A percentile compares a stretch with the other conserved stretches of the same genome.
These are phyloP conservation scores for Nemania abortiva DNA, from an alignment of 2,329 filamentous ascomycete genomes.

Conservation along the genomic window DNA sequence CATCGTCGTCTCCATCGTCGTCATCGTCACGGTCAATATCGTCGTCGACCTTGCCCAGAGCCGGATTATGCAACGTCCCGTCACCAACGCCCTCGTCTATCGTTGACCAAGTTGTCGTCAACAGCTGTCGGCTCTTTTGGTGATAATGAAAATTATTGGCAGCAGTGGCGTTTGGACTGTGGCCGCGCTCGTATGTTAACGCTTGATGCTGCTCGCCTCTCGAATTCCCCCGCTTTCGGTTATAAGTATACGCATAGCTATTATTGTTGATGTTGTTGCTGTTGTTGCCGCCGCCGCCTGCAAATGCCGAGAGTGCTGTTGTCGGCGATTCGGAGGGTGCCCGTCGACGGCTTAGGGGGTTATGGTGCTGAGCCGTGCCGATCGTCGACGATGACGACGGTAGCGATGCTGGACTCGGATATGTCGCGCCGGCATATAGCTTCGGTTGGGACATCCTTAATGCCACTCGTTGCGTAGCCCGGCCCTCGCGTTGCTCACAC, in stretches of 20 bases:
- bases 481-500: constrained; percentile 1
- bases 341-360: constrained; percentile 22
- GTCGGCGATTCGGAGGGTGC: constrained; percentile 20
- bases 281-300: constrained; percentile 11
- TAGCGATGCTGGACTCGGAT: constrained; percentile 24
- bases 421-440: constrained; percentile 19
- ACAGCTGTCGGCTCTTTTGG: constrained; percentile 23
- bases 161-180: constrained; percentile 10
- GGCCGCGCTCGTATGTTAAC: constrained; percentile 15
- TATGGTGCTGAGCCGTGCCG: constrained; percentile 13
- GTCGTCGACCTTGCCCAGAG: constrained; percentile 16
- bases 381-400: constrained; percentile 22
- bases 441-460: constrained; percentile 32
- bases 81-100: background rate
- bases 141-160: constrained; percentile 33
- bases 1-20: background rate
- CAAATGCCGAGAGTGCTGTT: constrained; percentile 23
- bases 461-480: constrained; percentile 1
- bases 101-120: background rate
- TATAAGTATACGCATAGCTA: constrained; percentile 29
- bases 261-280: background rate
- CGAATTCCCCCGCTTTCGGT: constrained; percentile 18
- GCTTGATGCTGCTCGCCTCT: constrained; percentile 17
- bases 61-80: constrained; percentile 11
- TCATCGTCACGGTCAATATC: constrained; percentile 24